A percentile compares a stretch with the other conserved stretches of the same genome.
Conservation (phyloP, 768 basidiomycete genomes). For the Tephrocybe sp. region DNA sequence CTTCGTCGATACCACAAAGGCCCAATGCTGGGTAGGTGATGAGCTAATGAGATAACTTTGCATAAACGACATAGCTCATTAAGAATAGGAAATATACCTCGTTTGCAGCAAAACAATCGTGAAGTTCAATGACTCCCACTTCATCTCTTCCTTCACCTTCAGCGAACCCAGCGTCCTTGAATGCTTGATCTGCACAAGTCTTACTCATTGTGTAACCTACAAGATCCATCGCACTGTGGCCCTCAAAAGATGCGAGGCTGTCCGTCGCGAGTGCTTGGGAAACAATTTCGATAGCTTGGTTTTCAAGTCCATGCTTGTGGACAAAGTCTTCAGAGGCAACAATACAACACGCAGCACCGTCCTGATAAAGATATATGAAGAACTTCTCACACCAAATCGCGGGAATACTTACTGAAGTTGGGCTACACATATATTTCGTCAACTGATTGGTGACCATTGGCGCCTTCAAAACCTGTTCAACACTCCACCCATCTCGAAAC, state of each 20-base stretch:
- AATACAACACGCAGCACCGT: slow-evolving; percentile 74
- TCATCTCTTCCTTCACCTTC: slow-evolving; percentile 63
- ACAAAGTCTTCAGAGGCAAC: slow-evolving; percentile 81
- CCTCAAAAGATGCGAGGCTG: slow-evolving; percentile 59
- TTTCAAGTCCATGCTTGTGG: slow-evolving; percentile 66
- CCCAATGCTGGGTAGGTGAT: slow-evolving; percentile 81
- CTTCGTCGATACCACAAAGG: slow-evolving; percentile 63
- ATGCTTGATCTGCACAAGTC: slow-evolving; percentile 65
- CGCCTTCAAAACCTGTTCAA: slow-evolving; percentile 66
- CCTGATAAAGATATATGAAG: slow-evolving; percentile 34
- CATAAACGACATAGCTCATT: neutral
- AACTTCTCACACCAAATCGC: neutral
- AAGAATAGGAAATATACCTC: slow-evolving; percentile 43
- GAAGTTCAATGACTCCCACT: slow-evolving; percentile 80
- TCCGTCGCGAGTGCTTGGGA: slow-evolving; percentile 68
- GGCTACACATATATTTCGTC: slow-evolving; percentile 86
- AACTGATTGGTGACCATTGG: slow-evolving; percentile 69
- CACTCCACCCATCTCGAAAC: slow-evolving; percentile 76
- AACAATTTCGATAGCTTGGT: slow-evolving; percentile 84
- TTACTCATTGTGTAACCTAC: slow-evolving; percentile 81
- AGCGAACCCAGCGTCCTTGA: slow-evolving; percentile 66
- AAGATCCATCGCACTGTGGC: slow-evolving; percentile 71
- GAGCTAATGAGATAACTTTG: slow-evolving; percentile 42
- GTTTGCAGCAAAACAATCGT: slow-evolving; percentile 84
- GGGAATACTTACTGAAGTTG: slow-evolving; percentile 71